Conservation (phyloP, 2,329 filamentous ascomycete species). For the Aureobasidium sp. region DNA sequence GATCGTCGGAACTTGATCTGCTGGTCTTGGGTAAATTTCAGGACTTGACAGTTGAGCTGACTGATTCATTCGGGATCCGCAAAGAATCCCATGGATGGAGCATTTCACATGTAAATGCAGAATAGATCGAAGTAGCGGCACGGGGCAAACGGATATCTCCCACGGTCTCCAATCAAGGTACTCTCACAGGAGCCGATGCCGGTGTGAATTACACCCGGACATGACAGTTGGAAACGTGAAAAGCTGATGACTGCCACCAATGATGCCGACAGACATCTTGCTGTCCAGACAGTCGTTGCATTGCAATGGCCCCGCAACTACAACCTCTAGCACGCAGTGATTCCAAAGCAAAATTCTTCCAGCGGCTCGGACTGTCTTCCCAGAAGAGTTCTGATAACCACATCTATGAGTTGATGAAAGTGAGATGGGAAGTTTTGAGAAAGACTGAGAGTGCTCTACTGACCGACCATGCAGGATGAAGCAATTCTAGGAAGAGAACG, state of each 20-base stretch:
- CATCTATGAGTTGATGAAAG: constrained; percentile 38
- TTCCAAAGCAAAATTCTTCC: constrained; percentile 36
- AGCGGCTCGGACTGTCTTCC: constrained; percentile 33
- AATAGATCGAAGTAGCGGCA: not conserved
- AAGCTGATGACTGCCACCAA: not conserved
- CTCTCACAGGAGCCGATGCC: not conserved
- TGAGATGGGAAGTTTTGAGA: constrained; percentile 17
- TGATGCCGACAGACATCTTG: not conserved
- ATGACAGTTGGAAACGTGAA: not conserved
- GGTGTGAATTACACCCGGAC: not conserved
- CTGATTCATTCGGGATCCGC: not conserved
- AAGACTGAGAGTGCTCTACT: not conserved
- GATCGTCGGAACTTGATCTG: not conserved
- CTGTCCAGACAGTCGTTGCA: not conserved
- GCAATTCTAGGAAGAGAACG: constrained; percentile 33
- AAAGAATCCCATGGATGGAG: not conserved
- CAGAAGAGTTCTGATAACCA: constrained; percentile 26
- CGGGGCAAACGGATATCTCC: not conserved
- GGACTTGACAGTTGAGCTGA: not conserved
- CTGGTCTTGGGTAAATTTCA: not conserved
- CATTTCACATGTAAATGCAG: not conserved
- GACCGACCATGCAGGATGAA: constrained; percentile 29
- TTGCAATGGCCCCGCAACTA: constrained; percentile 18
- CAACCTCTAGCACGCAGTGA: constrained; percentile 34
- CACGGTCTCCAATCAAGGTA: not conserved